These are phyloP conservation scores for Fraxinus anomala DNA, from an alignment of 257 asterid species.

Conservation along the genomic window DNA sequence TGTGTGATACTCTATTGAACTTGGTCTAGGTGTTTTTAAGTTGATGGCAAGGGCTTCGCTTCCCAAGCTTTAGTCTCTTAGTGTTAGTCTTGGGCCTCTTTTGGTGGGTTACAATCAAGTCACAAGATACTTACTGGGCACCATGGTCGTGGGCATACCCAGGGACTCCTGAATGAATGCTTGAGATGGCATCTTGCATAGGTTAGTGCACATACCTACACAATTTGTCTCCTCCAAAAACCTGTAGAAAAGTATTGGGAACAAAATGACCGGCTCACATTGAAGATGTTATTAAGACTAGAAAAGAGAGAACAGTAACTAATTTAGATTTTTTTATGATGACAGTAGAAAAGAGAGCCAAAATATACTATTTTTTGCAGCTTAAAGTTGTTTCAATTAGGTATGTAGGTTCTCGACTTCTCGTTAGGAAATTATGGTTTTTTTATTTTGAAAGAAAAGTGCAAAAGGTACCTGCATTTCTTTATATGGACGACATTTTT, in stretches of 20 bases:
- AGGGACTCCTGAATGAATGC: constrained; percentile 75
- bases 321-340: not conserved
- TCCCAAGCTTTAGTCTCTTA: not conserved
- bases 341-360: not conserved
- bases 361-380: not conserved
- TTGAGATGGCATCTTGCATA: constrained; percentile 95
- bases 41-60: not conserved
- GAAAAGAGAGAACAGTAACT: not conserved
- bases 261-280: not conserved
- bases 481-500: constrained; percentile 72
- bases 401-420: constrained; percentile 7
- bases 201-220: constrained; percentile 94
- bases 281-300: not conserved
- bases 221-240: constrained; percentile 88
- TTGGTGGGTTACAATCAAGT: not conserved
- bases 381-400: constrained; percentile 3
- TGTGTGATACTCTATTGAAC: not conserved
- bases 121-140: constrained; percentile 67
- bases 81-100: not conserved
- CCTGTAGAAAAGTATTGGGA: constrained; percentile 39
- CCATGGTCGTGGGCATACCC: constrained; percentile 80
- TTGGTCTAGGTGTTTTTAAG: not conserved
- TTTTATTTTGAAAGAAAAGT: not conserved
- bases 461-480: constrained; percentile 78
- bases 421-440: constrained; percentile 1